Evolutionary conservation across 1,284 basidiomycete species (phyloP), one percentile per base, ranked within the genome.

Genomic region (Quambalaria eucalypti): DNA sequence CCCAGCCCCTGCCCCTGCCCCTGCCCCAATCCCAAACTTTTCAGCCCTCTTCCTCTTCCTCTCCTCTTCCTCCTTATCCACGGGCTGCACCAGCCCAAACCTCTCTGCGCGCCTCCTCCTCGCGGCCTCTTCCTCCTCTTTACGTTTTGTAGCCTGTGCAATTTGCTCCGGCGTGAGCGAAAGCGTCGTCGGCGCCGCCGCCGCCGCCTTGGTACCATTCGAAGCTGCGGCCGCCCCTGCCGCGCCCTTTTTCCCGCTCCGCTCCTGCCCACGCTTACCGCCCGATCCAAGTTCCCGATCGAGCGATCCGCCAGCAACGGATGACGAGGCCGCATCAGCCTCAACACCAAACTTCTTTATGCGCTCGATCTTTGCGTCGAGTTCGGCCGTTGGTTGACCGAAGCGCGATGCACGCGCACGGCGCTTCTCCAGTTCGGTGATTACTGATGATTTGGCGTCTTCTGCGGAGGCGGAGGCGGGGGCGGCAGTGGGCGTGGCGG

Each of bases 301-400:
- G 29, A 21, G n/a, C 5, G 12, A 28, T 23, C 16, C 16, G 2
- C 63, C 62, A 5, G 38, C 28, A 21, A 28, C 40, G 56, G 4
- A 5, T 29, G 31, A 28, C 26, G 36, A 31, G n/a, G 48, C 29
- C 3, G 9, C 30, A 50, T 49, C 56, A 2, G 33, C 54, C 21
- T 66, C 62, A n/a, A 73, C 36, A 2, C 71, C 71, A 50, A 72
- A 73, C 58, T 72, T 71, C 50, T 55, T 58, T 2, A 65, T 60
- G 10, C 71, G 57, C 52, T 67, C 60, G 2, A 74, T 56, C 52
- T 73, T 62, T 19, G 55, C 56, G 28, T 74, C 73, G 0, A 60
- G 55, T 25, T 74, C 70, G 12, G 60, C 65, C 4, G 62, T 54
- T 25, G 69, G 55, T 48, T 61, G 55, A 4, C 73, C 73, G 33